phyloP scores from a whole-genome alignment of 1,139 yeast species.

The Wickerhamomyces sp. region DNA sequence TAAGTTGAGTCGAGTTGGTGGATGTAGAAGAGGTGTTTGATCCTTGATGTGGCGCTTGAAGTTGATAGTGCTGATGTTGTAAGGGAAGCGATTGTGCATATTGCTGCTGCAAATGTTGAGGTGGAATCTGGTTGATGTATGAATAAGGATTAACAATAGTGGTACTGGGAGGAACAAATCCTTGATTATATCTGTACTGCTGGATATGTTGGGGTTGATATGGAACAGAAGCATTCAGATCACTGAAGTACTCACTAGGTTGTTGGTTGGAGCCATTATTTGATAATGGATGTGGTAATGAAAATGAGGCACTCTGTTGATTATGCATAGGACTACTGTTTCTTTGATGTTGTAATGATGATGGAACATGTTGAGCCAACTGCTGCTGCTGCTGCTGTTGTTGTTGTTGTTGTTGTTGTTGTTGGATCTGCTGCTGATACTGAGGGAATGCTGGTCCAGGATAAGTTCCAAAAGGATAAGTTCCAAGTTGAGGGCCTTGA shows the following conservation, averaged over 20 bases:
- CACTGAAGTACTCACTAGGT: background rate
- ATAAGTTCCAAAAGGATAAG: no score
- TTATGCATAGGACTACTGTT: background rate
- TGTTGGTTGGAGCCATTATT: constrained; percentile 4
- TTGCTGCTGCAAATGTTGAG: constrained; percentile 5
- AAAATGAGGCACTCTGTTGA: background rate
- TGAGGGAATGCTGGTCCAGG: no score
- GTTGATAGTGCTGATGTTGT: constrained; percentile 9
- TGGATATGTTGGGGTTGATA: constrained; percentile 15
- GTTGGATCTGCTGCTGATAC: constrained; percentile 2
- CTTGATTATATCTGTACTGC: constrained; percentile 13
- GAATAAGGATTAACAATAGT: background rate
- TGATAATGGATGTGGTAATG: background rate
- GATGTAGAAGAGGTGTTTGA: background rate
- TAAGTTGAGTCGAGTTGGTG: background rate
- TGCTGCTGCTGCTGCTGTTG: constrained; percentile 4
- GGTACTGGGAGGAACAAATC: constrained; percentile 1
- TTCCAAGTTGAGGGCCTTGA: no score
- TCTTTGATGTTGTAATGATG: background rate
- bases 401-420: no score
- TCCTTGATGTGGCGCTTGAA: background rate
- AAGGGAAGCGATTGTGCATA: background rate
- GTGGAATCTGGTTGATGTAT: constrained; percentile 6
- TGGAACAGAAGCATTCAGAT: background rate
- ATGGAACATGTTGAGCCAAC: constrained; percentile 1